A percentile compares a stretch with the other conserved stretches of the same genome.
These are phyloP conservation scores for Lasiosphaeria hispida DNA, from an alignment of 495 filamentous ascomycete genomes.

Conservation along the genomic window DNA sequence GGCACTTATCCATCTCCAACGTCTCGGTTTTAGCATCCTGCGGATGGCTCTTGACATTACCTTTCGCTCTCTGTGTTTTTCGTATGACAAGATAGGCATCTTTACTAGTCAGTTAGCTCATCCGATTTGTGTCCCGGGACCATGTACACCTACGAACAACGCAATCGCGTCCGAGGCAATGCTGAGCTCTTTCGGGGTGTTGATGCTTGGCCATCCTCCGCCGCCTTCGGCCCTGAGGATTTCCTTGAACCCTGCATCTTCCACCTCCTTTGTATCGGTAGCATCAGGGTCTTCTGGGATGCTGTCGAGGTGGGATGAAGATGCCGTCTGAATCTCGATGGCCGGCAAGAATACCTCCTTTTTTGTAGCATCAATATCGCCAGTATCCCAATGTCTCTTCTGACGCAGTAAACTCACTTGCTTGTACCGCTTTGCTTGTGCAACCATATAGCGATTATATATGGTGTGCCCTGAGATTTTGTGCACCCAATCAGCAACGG, in stretches of 20 bases:
- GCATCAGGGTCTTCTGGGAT: not conserved
- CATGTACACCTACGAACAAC: not conserved
- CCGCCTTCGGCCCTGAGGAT: not conserved
- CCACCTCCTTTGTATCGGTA: not conserved
- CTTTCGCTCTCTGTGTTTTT: not conserved
- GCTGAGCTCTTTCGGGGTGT: not conserved
- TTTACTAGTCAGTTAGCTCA: not conserved
- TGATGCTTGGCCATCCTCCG: not conserved
- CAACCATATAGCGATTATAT: not conserved
- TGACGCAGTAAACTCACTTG: not conserved
- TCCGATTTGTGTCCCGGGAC: not conserved
- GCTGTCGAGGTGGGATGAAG: not conserved
- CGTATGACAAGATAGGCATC: conserved; percentile 4
- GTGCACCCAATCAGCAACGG: not conserved
- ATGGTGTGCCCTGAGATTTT: not conserved
- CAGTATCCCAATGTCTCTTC: too few species aligned
- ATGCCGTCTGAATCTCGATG: too few species aligned
- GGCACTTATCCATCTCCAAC: not conserved
- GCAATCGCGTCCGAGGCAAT: not conserved
- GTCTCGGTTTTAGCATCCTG: not conserved
- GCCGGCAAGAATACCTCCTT: too few species aligned
- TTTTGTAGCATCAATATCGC: too few species aligned
- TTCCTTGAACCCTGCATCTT: not conserved
- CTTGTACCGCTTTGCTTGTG: not conserved
- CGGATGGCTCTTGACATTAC: not conserved